Base-by-base conservation (phyloP, 306 rosid genomes). In the Quercus cerris region DNA sequence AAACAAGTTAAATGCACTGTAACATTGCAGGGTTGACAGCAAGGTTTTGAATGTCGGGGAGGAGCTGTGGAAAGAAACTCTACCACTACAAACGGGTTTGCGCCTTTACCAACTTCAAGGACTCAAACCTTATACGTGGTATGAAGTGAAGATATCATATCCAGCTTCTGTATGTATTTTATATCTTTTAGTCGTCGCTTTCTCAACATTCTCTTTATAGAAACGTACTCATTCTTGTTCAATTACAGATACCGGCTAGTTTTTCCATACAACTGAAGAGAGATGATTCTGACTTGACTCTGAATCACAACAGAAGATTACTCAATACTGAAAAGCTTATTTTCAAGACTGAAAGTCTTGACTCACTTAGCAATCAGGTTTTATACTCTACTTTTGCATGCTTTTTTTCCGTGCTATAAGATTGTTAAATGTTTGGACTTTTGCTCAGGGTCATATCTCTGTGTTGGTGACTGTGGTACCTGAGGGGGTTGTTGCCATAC, bases 101-200 rank as follows among this genome's bases (percentile, higher is more conserved):
- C 68, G 93, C 75, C 83, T 91, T 78, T 93, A 95, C 84, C 88
- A 73, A 78, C 83, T 93, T 75, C 91, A 83, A 75, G 91, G 93
- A 82, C 90, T 93, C 59, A 90, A 89, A 78, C 86, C 92, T n/a
- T 61, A 77, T 73, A 83, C 75, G 63, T 88, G 93, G 97, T 95
- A 93, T 73, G 99, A 95, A 93, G 99, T 91, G 92, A 92, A 92
- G 97, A 93, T 95, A 90, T 95, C 98, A 71, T 91, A 91, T 80
- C 99, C 99, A n/a, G 94, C 98, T 81, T 89, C 97, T 77, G 99
- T 95, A 93, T 85, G 97, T 89, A 79, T 82, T 78, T 75, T 75
- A 30, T 25, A 81, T 81, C 81, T 82, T 85, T 22, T 61, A 56
- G 55, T 62, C 44, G 84, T 83, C 82, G 3, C 54, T 78, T 78